Evolutionary conservation across 257 asterid genomes (phyloP), one percentile per base, ranked within the genome.

Genomic region (Lithospermum erythrorhizon): DNA sequence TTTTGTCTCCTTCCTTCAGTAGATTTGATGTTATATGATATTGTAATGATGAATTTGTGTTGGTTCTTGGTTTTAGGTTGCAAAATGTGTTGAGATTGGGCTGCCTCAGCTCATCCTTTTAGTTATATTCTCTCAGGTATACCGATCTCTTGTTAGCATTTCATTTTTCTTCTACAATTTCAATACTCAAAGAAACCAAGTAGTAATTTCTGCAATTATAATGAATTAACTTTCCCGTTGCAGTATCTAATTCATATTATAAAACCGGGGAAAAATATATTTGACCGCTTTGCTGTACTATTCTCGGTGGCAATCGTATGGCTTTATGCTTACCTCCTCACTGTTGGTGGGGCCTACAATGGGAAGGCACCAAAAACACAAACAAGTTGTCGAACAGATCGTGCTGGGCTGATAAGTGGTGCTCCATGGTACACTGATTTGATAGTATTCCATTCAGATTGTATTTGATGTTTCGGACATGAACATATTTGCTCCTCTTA

Each of bases 261-360:
- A 59, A 71, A 63, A 21, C 81, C 89, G 0, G 90, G 84, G 53
- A 87, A 77, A 67, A 21, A 82, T 48, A 65, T 78, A 56, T 80
- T 80, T 41, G 87, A 82, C 45, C 94, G 95, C 23, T 84, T 84
- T 75, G 79, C 87, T 52, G 94, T 87, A 41, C 59, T 87, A 58
- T 76, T 87, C 32, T 68, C 95, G 1, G 86, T 82, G 37, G 74
- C 70, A 17, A 66, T 87, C 13, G 95, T 87, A 65, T 87, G 95
- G 95, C 68, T 82, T 21, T 87, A 87, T 19, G 94, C 94, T 16
- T 81, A 78, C 59, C n/a, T 87, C 21, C 94, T 87, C 8, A 90
- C 97, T 57, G 95, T 90, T 15, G 97, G 97, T 48, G 96, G 96
- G 45, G 97, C 97, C 60, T 90, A 90, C 62, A 71, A 85, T 37